Evolutionary conservation across 345 rosid genomes (phyloP).

Genomic region (Acer negundo): DNA sequence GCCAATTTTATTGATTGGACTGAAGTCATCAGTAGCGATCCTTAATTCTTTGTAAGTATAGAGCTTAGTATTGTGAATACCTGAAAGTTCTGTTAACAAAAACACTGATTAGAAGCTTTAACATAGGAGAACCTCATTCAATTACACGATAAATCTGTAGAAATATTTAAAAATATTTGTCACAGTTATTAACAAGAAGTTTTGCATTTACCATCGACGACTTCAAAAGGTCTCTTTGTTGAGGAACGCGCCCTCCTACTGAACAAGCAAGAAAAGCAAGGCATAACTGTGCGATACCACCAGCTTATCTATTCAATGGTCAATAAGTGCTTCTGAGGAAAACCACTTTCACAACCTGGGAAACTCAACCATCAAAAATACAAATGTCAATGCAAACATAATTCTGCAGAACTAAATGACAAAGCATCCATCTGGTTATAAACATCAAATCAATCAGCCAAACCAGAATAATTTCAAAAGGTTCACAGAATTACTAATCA

Average conservation of each 20-base stretch:
- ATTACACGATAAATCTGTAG: neutral
- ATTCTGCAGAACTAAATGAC: slow-evolving; percentile 9
- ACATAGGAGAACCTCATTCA: neutral
- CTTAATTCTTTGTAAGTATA: slow-evolving; percentile 68
- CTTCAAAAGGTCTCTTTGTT: slow-evolving; percentile 28
- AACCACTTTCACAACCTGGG: slow-evolving; percentile 29
- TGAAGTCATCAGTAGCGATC: slow-evolving; percentile 74
- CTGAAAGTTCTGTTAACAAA: slow-evolving; percentile 52
- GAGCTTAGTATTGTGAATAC: slow-evolving; percentile 46
- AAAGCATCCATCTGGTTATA: neutral
- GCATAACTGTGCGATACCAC: slow-evolving; percentile 47
- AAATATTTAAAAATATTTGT: neutral
- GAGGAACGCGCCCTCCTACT: slow-evolving; percentile 25
- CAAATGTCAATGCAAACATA: slow-evolving; percentile 3
- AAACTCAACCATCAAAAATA: slow-evolving; percentile 24
- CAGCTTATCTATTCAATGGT: slow-evolving; percentile 24
- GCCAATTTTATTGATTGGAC: slow-evolving; percentile 66
- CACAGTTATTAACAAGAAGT: neutral
- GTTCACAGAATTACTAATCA: neutral
- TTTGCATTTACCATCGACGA: slow-evolving; percentile 59
- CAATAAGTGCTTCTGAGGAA: slow-evolving; percentile 18
- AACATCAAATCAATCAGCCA: neutral
- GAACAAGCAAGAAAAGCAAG: slow-evolving; percentile 61
- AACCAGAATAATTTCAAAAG: neutral
- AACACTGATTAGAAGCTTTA: slow-evolving; percentile 22